Evolutionary conservation across 495 filamentous ascomycete genomes (phyloP), one percentile per base, ranked within the genome.

Genomic region (Tetracladium marchalianum): DNA sequence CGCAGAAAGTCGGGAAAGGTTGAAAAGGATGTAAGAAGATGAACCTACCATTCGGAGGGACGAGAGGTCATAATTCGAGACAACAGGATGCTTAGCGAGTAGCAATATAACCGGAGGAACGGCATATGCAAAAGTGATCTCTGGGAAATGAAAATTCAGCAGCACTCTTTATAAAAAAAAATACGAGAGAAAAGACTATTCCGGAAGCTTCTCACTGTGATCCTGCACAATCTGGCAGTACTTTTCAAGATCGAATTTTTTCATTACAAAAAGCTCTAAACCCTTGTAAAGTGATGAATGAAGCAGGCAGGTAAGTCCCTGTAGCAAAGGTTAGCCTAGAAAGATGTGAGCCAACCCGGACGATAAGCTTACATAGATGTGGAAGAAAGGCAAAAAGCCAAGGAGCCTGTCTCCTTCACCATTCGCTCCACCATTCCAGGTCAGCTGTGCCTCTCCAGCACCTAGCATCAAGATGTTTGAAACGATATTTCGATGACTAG

Each of bases 321-420:
- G 94, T 49, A 79, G 87, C 22, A 35, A 12, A 32, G 1, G 34
- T 44, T 47, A 44, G 19, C 33, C 12, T 11, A 64, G 44, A 19
- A 55, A 56, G 65, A 45, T 59, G 36, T 12, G 52, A 16, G 1
- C 17, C n/a, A 47, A 36, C 5, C 43, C 43, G 0, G 54, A 33
- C 39, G 52, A 47, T 52, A 55, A 11, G 40, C 39, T 10, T 50
- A 57, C 86, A 55, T 95, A 97, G 49, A 82, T 92, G 63, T 97
- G 90, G 66, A 89, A 96, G 60, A 98, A 95, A 0, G 92, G 75
- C n/a, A 96, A 57, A 47, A 96, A 82, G 1, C 82, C 87, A 35
- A 96, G 56, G 15, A 92, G 60, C 15, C 69, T 76, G 56, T 93
- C 87, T 1, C 83, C 81, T 35, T 77, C 65, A 0, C 77, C 77